phyloP scores from a whole-genome alignment of 2,329 filamentous ascomycete species.

The Apiospora pterosperma region DNA sequence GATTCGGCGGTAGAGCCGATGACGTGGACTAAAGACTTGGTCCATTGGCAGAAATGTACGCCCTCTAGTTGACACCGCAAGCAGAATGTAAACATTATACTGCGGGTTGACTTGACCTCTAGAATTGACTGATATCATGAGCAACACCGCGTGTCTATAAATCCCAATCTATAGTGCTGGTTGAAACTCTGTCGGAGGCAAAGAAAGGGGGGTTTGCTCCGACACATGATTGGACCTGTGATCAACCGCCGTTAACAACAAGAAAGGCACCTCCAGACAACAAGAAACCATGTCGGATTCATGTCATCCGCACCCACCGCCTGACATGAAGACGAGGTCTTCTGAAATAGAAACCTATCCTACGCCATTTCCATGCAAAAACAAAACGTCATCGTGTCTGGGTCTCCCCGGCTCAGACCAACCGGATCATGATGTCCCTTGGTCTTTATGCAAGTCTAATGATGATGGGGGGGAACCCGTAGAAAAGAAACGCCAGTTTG shows the following conservation, averaged over 20 bases:
- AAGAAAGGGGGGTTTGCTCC: too few relatives aligned
- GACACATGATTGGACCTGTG: not conserved
- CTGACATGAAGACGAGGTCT: not conserved
- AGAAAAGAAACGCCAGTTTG: not conserved
- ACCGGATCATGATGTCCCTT: not conserved
- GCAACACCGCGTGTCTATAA: not conserved
- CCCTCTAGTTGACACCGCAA: not conserved
- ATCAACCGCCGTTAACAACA: not conserved
- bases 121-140: not conserved
- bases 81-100: not conserved
- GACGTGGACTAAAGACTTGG: not conserved
- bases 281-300: not conserved
- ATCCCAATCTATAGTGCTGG: not conserved
- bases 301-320: not conserved
- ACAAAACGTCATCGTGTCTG: not conserved
- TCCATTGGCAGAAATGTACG: not conserved
- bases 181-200: not conserved
- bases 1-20: not conserved
- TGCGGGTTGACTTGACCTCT: not conserved
- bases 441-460: conserved; percentile 2
- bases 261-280: not conserved
- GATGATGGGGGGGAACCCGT: not conserved
- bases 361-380: conserved; percentile 6
- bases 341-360: not conserved
- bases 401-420: not conserved